phyloP scores from a whole-genome alignment of 2,329 filamentous ascomycete genomes.

The Sclerotiophoma versabilis region DNA sequence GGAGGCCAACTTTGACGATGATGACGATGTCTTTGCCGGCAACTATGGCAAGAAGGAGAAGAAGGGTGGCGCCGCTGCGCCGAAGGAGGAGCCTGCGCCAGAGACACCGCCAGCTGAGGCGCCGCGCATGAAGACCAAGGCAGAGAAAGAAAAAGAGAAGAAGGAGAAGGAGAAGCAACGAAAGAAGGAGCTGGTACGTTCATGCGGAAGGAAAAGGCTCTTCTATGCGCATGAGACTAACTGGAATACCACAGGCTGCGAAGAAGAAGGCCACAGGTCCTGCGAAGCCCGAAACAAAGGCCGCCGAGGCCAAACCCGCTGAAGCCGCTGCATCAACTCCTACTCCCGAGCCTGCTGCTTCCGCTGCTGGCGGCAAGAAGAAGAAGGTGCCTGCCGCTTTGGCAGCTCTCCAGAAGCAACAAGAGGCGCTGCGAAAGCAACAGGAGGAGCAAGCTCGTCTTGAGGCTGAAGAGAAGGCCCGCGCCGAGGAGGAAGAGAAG shows the following conservation, averaged over 20 bases:
- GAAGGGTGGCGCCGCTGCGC: slow-evolving; percentile 56
- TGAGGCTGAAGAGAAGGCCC: slow-evolving; percentile 69
- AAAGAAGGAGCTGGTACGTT: slow-evolving; percentile 93
- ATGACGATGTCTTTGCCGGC: slow-evolving; percentile 81
- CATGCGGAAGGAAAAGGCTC: not conserved
- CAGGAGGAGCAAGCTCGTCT: slow-evolving; percentile 69
- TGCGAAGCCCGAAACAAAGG: slow-evolving; percentile 50
- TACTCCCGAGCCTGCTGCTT: slow-evolving; percentile 44
- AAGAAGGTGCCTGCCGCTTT: slow-evolving; percentile 87
- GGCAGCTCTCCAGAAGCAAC: slow-evolving; percentile 78
- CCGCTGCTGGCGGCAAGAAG: slow-evolving; percentile 69
- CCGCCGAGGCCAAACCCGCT: slow-evolving; percentile 49
- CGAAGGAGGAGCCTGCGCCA: slow-evolving; percentile 50
- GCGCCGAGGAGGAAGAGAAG: slow-evolving; percentile 70
- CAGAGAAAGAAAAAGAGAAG: slow-evolving; percentile 97
- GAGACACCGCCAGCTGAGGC: slow-evolving; percentile 37
- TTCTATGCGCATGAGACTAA: not conserved
- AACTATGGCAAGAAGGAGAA: slow-evolving; percentile 73
- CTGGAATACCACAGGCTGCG: slow-evolving; percentile 48
- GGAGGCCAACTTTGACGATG: slow-evolving; percentile 73
- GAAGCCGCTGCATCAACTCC: slow-evolving; percentile 39
- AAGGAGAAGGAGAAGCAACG: slow-evolving; percentile 98
- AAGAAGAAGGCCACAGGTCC: slow-evolving; percentile 67
- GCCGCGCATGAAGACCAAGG: slow-evolving; percentile 83
- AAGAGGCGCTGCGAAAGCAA: slow-evolving; percentile 73